A percentile compares a stretch with the other conserved stretches of the same genome.
phyloP scores from a whole-genome alignment of 768 basidiomycete genomes.

The Suillus subluteus region DNA sequence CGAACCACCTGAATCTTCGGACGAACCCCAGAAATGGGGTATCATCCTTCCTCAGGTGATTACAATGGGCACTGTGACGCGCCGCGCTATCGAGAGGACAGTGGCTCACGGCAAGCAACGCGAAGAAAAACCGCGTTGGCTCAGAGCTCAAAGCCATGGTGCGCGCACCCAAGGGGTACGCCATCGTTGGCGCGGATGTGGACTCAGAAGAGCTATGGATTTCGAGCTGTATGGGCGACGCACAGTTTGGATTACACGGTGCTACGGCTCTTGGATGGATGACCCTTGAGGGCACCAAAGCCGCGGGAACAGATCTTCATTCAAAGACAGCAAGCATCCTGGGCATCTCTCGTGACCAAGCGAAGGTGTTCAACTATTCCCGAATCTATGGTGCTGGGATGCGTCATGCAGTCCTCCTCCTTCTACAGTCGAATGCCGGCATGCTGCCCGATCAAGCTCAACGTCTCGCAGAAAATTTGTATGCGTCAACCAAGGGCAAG shows the following conservation, averaged over 20 bases:
- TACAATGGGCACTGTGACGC: conserved; percentile 98
- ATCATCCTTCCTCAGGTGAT: conserved; percentile 96
- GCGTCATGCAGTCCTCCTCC: conserved; percentile 86
- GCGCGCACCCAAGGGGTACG: conserved; percentile 89
- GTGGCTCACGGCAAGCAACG: conserved; percentile 99
- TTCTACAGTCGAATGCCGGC: conserved; percentile 81
- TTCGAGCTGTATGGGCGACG: conserved; percentile 97
- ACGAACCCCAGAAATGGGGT: conserved; percentile 64
- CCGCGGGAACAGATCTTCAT: conserved; percentile 92
- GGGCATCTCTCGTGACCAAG: conserved; percentile 90
- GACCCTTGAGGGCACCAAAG: conserved; percentile 97
- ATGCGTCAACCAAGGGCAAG: conserved; percentile 91
- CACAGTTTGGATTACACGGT: conserved; percentile 95
- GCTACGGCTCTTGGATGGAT: conserved; percentile 99
- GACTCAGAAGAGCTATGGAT: conserved; percentile 99
- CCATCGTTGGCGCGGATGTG: conserved; percentile 96
- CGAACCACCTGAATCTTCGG: conserved; percentile 13
- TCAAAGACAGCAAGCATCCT: conserved; percentile 95
- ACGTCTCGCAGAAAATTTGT: conserved; percentile 80
- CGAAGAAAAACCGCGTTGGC: conserved; percentile 97
- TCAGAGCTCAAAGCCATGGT: conserved; percentile 99
- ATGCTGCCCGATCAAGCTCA: conserved; percentile 82
- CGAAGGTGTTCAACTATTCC: conserved; percentile 99
- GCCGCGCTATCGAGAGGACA: conserved; percentile 95
- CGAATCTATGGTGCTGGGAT: conserved; percentile 98